phyloP scores from a whole-genome alignment of 2,329 filamentous ascomycete species.

The Leptoxyphium fumago region DNA sequence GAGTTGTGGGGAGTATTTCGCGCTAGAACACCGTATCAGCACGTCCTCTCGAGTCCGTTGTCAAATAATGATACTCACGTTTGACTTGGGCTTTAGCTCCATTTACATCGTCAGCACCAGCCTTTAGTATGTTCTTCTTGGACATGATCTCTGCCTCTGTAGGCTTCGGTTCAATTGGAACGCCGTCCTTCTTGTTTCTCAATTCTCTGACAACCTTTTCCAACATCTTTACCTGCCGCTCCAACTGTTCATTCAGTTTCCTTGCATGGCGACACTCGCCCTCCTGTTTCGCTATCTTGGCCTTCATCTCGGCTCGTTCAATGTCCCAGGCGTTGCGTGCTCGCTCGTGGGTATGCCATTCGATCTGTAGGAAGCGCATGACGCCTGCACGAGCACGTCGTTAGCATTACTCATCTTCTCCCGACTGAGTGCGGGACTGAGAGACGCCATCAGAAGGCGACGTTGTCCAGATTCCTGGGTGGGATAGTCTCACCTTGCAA shows the following conservation, averaged over 20 bases:
- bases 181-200: conserved; percentile 44
- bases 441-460: too few relatives aligned
- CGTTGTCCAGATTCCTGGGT: not conserved
- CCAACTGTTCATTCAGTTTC: conserved; percentile 73
- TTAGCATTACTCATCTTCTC: not conserved
- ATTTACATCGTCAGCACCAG: conserved; percentile 16
- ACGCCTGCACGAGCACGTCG: conserved; percentile 46
- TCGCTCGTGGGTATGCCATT: conserved; percentile 97
- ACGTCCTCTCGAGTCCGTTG: not conserved
- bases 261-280: conserved; percentile 78
- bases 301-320: conserved; percentile 97
- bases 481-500: conserved; percentile 43
- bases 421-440: not conserved
- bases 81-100: conserved; percentile 22
- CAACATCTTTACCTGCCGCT: conserved; percentile 79
- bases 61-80: conserved; percentile 8
- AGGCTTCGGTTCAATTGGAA: conserved; percentile 6
- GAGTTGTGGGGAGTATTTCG: conserved; percentile 33
- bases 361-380: conserved; percentile 97
- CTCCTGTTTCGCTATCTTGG: conserved; percentile 85
- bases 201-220: conserved; percentile 80
- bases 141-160: conserved; percentile 4
- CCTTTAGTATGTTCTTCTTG: conserved; percentile 2
- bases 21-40: not conserved
- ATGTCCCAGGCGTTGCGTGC: conserved; percentile 98